Base-by-base conservation (phyloP, 2,329 filamentous ascomycete genomes). In the Aureobasidium lini region DNA sequence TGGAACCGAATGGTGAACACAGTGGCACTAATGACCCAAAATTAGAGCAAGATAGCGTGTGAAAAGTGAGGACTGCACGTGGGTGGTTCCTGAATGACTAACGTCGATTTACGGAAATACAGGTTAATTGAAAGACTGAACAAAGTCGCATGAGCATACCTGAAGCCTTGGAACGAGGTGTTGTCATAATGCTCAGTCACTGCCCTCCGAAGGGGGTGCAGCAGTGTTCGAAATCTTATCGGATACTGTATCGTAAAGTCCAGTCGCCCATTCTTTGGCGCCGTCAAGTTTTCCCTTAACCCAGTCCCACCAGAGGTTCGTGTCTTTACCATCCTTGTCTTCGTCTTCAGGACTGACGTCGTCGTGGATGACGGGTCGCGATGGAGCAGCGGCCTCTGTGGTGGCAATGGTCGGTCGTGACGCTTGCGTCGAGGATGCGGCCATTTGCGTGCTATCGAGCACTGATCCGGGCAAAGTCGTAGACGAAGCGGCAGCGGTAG, bases 241-340 rank as follows among this genome's bases (percentile, higher is more conserved):
- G 34, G 54, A 57, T 15, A 58, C 52, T 6, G 57, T 59, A 16
- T 57, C 58, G 44, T 69, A 65, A 6, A 68, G 43, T 8, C 60
- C 65, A 6, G 62, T 62, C 18, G 66, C 68, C 70, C 70, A 72
- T n/a, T 64, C 63, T 61, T 70, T 72, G 29, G 66, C 63, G 32
- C 64, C 63, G 6, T 70, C 63, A 29, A 71, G 57, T 60, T 70
- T 70, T 1, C 62, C 65, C 47, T 65, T 65, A 10, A 70, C 64
- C 70, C 70, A 72, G 8, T 67, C 63, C 62, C 65, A 66, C 68
- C 68, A 71, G 5, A 62, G 54, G 3, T 61, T 63, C 11, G 60
- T 60, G 43, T 66, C 46, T 28, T 62, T 60, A 11, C 49, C 56
- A 8, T 64, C 50, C 44, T 64, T 59, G 10, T 66, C 62, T 28